Evolutionary conservation across 345 rosid species (phyloP).

Genomic region (Syzygium aqueum): DNA sequence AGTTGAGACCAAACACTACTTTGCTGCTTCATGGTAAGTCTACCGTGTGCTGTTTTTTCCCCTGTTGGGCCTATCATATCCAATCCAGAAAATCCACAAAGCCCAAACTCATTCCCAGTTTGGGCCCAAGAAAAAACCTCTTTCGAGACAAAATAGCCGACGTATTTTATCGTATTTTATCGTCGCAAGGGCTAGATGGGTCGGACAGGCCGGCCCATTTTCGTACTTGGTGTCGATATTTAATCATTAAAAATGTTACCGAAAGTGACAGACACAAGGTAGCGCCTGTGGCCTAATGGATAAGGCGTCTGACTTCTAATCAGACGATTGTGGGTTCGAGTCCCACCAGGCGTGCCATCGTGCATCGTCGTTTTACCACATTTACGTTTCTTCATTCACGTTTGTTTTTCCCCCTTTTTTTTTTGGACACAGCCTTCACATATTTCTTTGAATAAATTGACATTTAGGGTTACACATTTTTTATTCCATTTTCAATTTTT

Average conservation of each 20-base stretch:
- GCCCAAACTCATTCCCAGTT: background rate
- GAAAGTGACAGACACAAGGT: fast-evolving
- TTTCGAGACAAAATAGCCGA: background rate
- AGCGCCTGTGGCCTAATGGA: constrained; percentile 69
- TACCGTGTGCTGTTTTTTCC: background rate
- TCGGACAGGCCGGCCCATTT: background rate
- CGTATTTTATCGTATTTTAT: background rate
- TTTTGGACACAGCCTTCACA: too few species aligned
- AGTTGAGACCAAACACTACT: background rate
- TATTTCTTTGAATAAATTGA: background rate
- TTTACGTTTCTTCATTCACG: background rate
- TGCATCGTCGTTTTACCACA: background rate
- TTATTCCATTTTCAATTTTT: background rate
- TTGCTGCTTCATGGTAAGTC: background rate
- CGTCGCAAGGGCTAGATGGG: background rate
- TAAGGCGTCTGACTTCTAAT: constrained; percentile 35
- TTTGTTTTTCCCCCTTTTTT: background rate
- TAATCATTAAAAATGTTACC: fast-evolving
- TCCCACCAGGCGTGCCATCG: constrained; percentile 48
- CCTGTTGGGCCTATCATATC: background rate
- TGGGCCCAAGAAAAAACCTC: background rate
- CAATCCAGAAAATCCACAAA: background rate
- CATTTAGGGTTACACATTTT: background rate
- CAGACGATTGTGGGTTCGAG: constrained; percentile 66
- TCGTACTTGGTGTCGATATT: fast-evolving